phyloP scores from a whole-genome alignment of 2,329 filamentous ascomycete genomes.

The Mariannaea sp. region DNA sequence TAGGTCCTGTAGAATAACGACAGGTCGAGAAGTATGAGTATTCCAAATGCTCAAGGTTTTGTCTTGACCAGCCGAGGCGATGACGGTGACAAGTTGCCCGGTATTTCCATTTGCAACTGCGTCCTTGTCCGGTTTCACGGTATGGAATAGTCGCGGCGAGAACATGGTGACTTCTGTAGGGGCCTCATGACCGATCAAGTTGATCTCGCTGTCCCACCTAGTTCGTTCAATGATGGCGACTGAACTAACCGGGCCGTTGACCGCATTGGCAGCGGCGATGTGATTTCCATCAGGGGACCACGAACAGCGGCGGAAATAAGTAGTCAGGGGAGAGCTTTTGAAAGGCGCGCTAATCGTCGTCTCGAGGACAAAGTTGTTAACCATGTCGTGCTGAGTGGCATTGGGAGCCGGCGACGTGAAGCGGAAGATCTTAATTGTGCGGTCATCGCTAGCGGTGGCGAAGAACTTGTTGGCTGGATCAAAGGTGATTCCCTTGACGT shows the following conservation, averaged over 20 bases:
- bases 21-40: constrained; percentile 88
- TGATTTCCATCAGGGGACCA: constrained; percentile 98
- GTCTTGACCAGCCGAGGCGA: constrained; percentile 95
- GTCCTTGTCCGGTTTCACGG: constrained; percentile 64
- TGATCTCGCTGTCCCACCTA: constrained; percentile 95
- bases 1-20: constrained; percentile 88
- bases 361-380: constrained; percentile 95
- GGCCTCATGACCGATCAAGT: constrained; percentile 94
- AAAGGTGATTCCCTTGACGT: constrained; percentile 98
- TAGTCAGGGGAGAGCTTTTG: constrained; percentile 88
- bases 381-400: constrained; percentile 90
- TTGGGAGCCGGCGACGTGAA: constrained; percentile 92
- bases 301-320: constrained; percentile 94
- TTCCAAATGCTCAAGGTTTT: constrained; percentile 98
- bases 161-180: constrained; percentile 98
- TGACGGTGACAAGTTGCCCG: constrained; percentile 77
- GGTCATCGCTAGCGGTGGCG: constrained; percentile 94
- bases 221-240: constrained; percentile 94
- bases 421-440: constrained; percentile 94
- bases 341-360: constrained; percentile 90
- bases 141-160: constrained; percentile 86
- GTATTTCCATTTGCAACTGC: constrained; percentile 50
- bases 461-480: constrained; percentile 99
- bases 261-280: constrained; percentile 94
- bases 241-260: constrained; percentile 95